Base-by-base conservation (phyloP, 2,329 filamentous ascomycete genomes). In the Colletotrichum abscissum region DNA sequence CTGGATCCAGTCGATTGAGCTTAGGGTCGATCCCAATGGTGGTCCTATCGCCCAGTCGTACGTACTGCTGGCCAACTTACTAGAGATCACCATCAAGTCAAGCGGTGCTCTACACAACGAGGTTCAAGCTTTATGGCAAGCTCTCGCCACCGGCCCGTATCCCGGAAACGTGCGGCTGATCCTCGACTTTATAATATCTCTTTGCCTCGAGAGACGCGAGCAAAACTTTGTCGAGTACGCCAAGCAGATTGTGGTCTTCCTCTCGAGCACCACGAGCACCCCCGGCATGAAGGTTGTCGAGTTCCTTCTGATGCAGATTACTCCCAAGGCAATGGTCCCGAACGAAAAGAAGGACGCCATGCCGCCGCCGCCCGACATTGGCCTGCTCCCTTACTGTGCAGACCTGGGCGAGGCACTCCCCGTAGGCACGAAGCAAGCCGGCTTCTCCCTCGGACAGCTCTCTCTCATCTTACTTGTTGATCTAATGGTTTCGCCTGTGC, bases 191-290 rank as follows among this genome's bases (percentile, higher is more conserved):
- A 97, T 99, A 82, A 98, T 99, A 82, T 92, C 92, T 33, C 89
- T 98, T 5, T 99, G 97, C 77, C 86, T 99, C 12, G 97, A 99
- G 78, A 92, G 96, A 38, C 92, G 96, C 62, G 97, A 99, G 81
- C 97, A 99, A 79, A 98, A 98, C 78, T 99, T 98, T 81, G 96
- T 99, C 68, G 95, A 98, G 77, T 98, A 97, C 80, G 96, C 96
- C 5, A 99, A 98, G 84, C 97, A 99, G 82, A 97, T 99, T 65
- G 95, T 98, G 19, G 97, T 99, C 0, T 98, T 98, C 81, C 83
- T 99, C 5, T 97, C 97, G 0, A 97, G 94, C 76, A 98, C 89
- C 0, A 88, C 86, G 75, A 89, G 86, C 89, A 79, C 93, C 83
- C 80, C 95, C 2, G 95, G 95, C 0, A 92, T 94, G 60, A 97